These are phyloP conservation scores for Cercospora zeae-maydis DNA, from an alignment of 2,329 filamentous ascomycete genomes.

Conservation along the genomic window DNA sequence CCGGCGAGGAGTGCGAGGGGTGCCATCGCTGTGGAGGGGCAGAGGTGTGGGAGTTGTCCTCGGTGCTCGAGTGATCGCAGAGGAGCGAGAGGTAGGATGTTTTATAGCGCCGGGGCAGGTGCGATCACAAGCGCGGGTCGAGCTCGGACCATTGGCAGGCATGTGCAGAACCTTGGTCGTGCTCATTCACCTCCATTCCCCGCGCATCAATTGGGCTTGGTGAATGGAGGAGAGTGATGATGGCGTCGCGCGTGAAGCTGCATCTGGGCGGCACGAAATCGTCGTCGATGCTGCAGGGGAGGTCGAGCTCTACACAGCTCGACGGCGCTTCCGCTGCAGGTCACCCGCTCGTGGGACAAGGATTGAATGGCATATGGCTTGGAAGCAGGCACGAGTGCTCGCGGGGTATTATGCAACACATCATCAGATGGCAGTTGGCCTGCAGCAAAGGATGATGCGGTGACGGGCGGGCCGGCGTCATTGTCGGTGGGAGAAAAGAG, in stretches of 20 bases:
- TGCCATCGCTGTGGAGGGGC: conserved; percentile 16
- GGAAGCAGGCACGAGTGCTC: background rate
- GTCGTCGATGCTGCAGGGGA: conserved; percentile 8
- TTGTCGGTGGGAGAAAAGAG: background rate
- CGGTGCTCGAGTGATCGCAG: background rate
- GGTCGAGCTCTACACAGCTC: conserved; percentile 9
- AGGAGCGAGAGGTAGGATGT: conserved; percentile 6
- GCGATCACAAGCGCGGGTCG: background rate
- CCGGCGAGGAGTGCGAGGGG: conserved; percentile 15
- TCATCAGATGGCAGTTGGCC: background rate
- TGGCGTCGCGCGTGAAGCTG: conserved; percentile 2
- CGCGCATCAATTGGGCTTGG: background rate
- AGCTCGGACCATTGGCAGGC: conserved; percentile 4
- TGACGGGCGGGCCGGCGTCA: conserved; percentile 1
- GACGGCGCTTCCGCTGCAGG: conserved; percentile 10
- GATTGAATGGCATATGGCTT: background rate
- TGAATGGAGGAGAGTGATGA: background rate
- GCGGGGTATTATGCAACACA: conserved; percentile 8
- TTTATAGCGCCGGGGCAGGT: conserved; percentile 13
- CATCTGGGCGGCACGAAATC: conserved; percentile 3
- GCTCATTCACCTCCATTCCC: conserved; percentile 1
- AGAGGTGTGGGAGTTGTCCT: background rate
- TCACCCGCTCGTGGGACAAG: background rate
- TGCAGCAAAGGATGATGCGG: conserved; percentile 4
- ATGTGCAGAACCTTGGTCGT: conserved; percentile 4